Base-by-base conservation (phyloP, 352 stramenopile genomes). In the Globisporangium camurandrum region DNA sequence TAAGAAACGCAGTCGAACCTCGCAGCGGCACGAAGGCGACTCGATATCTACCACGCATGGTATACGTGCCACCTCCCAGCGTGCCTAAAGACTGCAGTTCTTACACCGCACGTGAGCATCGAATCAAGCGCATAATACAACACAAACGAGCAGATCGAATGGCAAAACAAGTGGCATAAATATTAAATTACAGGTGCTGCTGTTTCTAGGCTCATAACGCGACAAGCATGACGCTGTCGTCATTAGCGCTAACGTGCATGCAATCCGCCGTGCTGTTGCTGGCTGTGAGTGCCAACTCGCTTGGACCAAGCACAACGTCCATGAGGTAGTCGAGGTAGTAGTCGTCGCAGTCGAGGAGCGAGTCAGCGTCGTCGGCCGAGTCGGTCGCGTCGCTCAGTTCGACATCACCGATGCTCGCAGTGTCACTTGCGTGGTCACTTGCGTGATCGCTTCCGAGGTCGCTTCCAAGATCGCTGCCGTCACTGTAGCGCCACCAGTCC, bases 261-360 rank as follows among this genome's bases (percentile, higher is more conserved):
- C n/a, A n/a, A n/a, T 22, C 16, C 14, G 22, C 23, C 24, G 24
- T 26, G 20, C 14, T 37, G 10, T 7, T 50, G 44, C 31, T n/a
- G 12, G 19, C 17, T 24, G 19, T 23, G 11, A 26, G 26, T 11
- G 19, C 0, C 3, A n/a, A 11, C 2, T 49, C 44, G 44, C 30
- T 36, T 2, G 44, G 14, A 0, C 42, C 50, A 22, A 56, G 42
- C 28, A 56, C 26, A n/a, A n/a, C n/a, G 23, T 56, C 40, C 22
- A 56, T 43, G 10, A 56, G 33, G 33, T 56, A 56, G 41, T 56
- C 50, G 50, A 56, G 50, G 42, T 23, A 56, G 33, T 49, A 49
- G 31, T 34, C 41, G n/a, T 56, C 50, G 27, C 49, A 54, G 48
- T 54, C 48, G 7, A 54, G 27, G 19, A 50, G 50, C 24, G n/a